Evolutionary conservation across 2,329 filamentous ascomycete genomes (phyloP).

Genomic region (Scleromitrula shiraiana): DNA sequence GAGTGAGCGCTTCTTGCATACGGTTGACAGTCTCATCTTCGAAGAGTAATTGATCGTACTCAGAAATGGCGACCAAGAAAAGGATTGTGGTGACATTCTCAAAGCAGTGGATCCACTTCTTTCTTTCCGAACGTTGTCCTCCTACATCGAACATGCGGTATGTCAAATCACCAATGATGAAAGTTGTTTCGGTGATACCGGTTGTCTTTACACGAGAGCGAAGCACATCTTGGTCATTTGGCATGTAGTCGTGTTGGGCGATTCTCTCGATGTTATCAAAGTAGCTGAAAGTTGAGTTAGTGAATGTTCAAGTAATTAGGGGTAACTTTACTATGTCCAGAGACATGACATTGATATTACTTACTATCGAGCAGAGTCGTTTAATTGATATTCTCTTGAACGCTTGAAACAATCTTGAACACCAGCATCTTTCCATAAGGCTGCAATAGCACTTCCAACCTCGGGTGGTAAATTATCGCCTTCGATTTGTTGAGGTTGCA

Average conservation of each 20-base stretch:
- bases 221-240: conserved; percentile 89
- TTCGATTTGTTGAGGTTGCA: conserved; percentile 52
- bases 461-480: conserved; percentile 75
- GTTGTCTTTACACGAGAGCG: conserved; percentile 88
- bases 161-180: conserved; percentile 84
- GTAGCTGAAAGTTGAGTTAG: conserved; percentile 51
- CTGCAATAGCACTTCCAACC: conserved; percentile 73
- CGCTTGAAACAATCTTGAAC: conserved; percentile 86
- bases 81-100: conserved; percentile 79
- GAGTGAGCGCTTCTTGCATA: conserved; percentile 82
- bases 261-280: conserved; percentile 71
- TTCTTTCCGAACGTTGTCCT: conserved; percentile 65
- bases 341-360: conserved; percentile 30
- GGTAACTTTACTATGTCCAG: background rate
- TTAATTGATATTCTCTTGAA: conserved; percentile 79
- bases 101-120: conserved; percentile 76
- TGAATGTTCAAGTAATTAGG: background rate
- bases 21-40: conserved; percentile 96
- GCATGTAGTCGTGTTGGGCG: conserved; percentile 71
- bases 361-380: conserved; percentile 93
- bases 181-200: conserved; percentile 91
- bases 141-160: conserved; percentile 88
- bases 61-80: conserved; percentile 91
- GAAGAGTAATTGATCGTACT: conserved; percentile 92
- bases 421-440: conserved; percentile 75